Percentiles rank a stretch among this genome's conserved stretches.
Conservation (phyloP, 208 protist species). For the Trypanosoma theileri region DNA sequence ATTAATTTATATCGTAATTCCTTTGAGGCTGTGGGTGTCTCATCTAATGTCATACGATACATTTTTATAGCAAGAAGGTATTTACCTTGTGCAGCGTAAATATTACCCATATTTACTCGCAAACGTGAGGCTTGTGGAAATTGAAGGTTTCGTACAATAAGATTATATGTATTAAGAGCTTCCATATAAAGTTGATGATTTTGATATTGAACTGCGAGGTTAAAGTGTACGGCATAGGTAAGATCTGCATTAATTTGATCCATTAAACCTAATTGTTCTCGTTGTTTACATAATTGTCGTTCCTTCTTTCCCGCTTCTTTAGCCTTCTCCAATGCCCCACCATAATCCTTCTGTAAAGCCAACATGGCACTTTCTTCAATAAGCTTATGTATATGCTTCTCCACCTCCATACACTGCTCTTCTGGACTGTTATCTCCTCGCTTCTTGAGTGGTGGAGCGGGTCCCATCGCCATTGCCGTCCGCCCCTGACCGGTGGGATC, state of each 20-base stretch:
- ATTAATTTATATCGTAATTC: constrained; percentile 94
- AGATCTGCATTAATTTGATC: constrained; percentile 96
- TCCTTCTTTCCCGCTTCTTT: constrained; percentile 95
- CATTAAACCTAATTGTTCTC: constrained; percentile 82
- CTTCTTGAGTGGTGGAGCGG: constrained; percentile 90
- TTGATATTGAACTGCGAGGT: constrained; percentile 96
- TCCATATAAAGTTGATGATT: constrained; percentile 94
- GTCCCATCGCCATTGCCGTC: constrained; percentile 60
- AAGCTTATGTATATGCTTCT: constrained; percentile 91
- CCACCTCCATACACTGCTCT: constrained; percentile 92
- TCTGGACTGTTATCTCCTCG: constrained; percentile 90
- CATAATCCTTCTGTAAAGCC: constrained; percentile 84
- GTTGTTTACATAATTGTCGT: constrained; percentile 87
- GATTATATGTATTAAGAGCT: constrained; percentile 94
- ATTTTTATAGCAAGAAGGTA: constrained; percentile 97
- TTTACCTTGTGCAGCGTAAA: constrained; percentile 96
- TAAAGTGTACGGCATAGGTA: constrained; percentile 96
- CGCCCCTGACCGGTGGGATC: constrained; percentile 76
- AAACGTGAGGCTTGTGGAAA: constrained; percentile 92
- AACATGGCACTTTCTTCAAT: constrained; percentile 94
- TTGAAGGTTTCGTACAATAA: constrained; percentile 95
- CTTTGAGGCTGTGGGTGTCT: constrained; percentile 87
- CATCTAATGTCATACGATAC: constrained; percentile 96
- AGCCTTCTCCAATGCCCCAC: constrained; percentile 92
- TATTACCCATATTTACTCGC: constrained; percentile 98